A percentile compares a stretch with the other conserved stretches of the same genome.
Evolutionary conservation across 1,139 yeast species (phyloP).

Genomic region (Kazachstania sp.): DNA sequence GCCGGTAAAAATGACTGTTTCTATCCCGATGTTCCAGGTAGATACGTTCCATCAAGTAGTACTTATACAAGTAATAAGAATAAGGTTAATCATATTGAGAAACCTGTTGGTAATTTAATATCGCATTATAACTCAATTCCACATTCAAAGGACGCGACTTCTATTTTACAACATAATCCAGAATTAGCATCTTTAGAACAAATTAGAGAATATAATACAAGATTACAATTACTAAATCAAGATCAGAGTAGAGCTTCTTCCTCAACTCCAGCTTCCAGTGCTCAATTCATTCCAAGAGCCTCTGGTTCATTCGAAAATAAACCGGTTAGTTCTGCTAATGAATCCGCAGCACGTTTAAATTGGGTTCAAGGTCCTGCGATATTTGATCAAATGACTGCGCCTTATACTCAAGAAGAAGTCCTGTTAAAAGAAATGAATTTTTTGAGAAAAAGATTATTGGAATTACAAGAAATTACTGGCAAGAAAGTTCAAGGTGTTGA

Average conservation of each 20-base stretch:
- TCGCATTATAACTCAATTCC: slow-evolving; percentile 1
- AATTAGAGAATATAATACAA: slow-evolving; percentile 25
- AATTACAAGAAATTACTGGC: slow-evolving; percentile 27
- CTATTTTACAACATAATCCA: slow-evolving; percentile 12
- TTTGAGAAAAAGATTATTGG: slow-evolving; percentile 22
- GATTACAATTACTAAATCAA: slow-evolving; percentile 19
- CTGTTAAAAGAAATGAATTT: slow-evolving; percentile 25
- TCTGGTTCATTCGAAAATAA: slow-evolving; percentile 18
- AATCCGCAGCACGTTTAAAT: slow-evolving; percentile 14
- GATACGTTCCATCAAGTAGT: slow-evolving; percentile 15
- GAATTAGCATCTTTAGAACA: slow-evolving; percentile 26
- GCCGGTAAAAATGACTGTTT: slow-evolving; percentile 19
- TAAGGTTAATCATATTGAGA: not conserved
- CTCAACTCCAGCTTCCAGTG: slow-evolving; percentile 15
- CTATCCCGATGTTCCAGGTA: slow-evolving; percentile 29
- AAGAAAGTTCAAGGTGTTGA: slow-evolving; percentile 15
- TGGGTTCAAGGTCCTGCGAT: slow-evolving; percentile 30
- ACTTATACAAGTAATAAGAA: not conserved
- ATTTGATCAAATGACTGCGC: slow-evolving; percentile 21
- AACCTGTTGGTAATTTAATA: not conserved
- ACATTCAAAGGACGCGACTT: slow-evolving; percentile 9
- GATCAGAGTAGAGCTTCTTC: slow-evolving; percentile 5
- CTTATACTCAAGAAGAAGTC: slow-evolving; percentile 22
- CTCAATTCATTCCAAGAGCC: slow-evolving; percentile 21
- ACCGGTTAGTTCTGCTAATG: slow-evolving; percentile 18